Evolutionary conservation across 1,139 yeast species (phyloP).

Genomic region (Saccharomycopsis phalli): DNA sequence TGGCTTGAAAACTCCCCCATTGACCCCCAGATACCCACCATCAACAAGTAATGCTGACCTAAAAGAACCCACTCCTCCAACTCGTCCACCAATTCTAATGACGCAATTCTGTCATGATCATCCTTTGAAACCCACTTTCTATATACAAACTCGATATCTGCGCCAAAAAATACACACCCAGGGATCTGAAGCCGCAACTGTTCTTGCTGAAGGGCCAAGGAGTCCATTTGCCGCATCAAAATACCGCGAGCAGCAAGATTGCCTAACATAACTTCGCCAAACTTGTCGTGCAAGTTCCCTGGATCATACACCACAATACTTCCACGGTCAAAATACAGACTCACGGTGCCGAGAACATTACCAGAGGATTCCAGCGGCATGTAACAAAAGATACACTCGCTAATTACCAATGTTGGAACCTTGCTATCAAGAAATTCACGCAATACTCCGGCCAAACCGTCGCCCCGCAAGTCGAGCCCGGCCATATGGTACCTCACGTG

Average conservation of each 20-base stretch:
- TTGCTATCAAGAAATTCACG: conserved; percentile 27
- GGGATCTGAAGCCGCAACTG: too few relatives aligned
- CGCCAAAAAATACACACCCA: too few relatives aligned
- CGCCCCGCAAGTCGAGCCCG: conserved; percentile 45
- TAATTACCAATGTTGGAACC: conserved; percentile 62
- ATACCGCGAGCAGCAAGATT: conserved; percentile 60
- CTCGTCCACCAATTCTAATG: conserved; percentile 78
- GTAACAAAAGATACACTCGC: conserved; percentile 90
- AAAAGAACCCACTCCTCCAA: conserved; percentile 74
- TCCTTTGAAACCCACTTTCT: conserved; percentile 43
- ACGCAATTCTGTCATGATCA: conserved; percentile 47
- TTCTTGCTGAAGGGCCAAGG: too few relatives aligned
- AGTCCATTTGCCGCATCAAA: neutral
- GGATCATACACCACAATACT: conserved; percentile 75
- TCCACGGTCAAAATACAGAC: conserved; percentile 25
- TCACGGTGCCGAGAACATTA: conserved; percentile 33
- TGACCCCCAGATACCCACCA: conserved; percentile 28
- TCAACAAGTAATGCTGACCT: conserved; percentile 68
- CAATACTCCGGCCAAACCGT: conserved; percentile 20
- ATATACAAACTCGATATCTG: conserved; percentile 50
- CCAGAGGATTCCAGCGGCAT: conserved; percentile 50
- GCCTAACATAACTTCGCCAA: conserved; percentile 74
- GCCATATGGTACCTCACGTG: conserved; percentile 39
- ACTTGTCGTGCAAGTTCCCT: conserved; percentile 61
- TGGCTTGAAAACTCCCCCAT: too few relatives aligned